Evolutionary conservation across 306 rosid species (phyloP).

Genomic region (Fagus sylvatica): DNA sequence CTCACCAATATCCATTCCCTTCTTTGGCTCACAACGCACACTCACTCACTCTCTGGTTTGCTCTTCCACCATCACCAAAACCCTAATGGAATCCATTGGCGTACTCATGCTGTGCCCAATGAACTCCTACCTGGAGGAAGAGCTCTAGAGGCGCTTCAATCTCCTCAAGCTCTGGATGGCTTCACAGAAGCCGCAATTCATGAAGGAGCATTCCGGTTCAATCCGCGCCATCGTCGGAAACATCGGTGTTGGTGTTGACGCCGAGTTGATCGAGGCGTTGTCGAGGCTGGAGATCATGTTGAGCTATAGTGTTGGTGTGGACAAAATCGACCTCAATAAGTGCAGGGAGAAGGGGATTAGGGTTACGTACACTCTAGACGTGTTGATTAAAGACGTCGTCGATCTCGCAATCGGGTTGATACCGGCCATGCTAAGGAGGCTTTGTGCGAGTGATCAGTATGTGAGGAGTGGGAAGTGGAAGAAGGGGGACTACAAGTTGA

Average conservation of each 20-base stretch:
- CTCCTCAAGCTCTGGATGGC: conserved; percentile 48
- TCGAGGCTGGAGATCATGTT: conserved; percentile 78
- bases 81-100: conserved; percentile 55
- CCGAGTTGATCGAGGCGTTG: conserved; percentile 48
- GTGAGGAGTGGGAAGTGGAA: conserved; percentile 76
- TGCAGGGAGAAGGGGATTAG: conserved; percentile 70
- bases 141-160: conserved; percentile 70
- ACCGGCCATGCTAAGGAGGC: conserved; percentile 54
- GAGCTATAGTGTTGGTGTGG: conserved; percentile 74
- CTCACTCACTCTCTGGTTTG: not conserved
- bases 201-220: conserved; percentile 39
- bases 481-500: conserved; percentile 56
- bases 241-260: conserved; percentile 50
- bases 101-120: conserved; percentile 52
- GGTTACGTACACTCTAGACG: conserved; percentile 79
- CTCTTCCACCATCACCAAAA: not conserved
- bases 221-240: conserved; percentile 64
- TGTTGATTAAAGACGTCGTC: conserved; percentile 82
- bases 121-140: conserved; percentile 58
- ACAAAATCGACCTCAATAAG: conserved; percentile 52
- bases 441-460: conserved; percentile 62
- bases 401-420: conserved; percentile 68
- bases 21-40: not conserved
- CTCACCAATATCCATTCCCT: not conserved
- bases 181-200: conserved; percentile 38